Conservation (phyloP, 257 asterid species). For the Solanum habrochaites region DNA sequence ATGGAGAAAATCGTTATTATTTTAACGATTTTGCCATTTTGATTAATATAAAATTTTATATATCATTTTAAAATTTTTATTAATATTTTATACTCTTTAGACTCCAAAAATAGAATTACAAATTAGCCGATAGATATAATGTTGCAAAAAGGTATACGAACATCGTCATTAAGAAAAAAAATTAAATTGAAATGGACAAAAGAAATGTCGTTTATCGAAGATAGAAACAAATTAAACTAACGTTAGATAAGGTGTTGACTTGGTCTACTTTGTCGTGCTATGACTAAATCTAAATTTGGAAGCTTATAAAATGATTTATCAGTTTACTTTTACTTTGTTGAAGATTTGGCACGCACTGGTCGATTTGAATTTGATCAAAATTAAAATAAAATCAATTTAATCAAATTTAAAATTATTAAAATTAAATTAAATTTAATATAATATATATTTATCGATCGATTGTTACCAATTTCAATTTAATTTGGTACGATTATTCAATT, state of each 20-base stretch:
- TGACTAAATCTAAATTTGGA: not conserved
- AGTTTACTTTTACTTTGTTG: no score
- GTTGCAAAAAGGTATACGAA: not conserved
- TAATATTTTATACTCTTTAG: no score
- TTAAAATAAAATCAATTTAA: accelerated
- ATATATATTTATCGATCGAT: no score
- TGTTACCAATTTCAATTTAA: no score
- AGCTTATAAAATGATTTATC: not conserved
- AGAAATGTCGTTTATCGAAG: not conserved
- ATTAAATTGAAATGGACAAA: not conserved
- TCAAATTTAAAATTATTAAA: no score
- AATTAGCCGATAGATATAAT: no score
- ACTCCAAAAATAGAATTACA: not conserved
- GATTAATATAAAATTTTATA: no score
- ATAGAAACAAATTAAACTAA: not conserved
- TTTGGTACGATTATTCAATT: no score
- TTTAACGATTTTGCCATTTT: accelerated
- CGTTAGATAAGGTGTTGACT: not conserved
- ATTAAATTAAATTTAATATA: no score
- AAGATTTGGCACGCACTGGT: no score
- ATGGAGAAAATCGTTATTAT: accelerated
- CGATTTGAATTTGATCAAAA: accelerated
- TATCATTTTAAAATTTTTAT: accelerated
- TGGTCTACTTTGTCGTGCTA: not conserved
- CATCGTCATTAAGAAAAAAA: not conserved